A percentile compares a stretch with the other conserved stretches of the same genome.
Conservation (phyloP, 2,329 filamentous ascomycete species). For the Neofusicoccum sp. region DNA sequence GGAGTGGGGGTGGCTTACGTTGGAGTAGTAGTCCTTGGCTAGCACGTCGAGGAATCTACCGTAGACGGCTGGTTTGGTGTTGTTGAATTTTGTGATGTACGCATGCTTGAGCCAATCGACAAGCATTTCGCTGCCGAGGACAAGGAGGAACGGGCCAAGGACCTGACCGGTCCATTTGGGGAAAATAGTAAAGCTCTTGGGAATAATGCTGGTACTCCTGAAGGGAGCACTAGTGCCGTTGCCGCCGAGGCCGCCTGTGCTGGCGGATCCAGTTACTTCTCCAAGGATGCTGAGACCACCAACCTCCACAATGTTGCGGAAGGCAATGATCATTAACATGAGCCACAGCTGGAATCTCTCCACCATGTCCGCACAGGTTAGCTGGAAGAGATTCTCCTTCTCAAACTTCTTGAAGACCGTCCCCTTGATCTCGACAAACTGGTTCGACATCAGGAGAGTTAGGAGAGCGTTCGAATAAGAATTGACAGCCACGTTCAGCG, state of each 20-base stretch:
- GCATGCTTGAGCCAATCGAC: slow-evolving; percentile 97
- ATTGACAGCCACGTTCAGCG: slow-evolving; percentile 95
- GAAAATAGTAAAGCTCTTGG: slow-evolving; percentile 85
- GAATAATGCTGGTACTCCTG: slow-evolving; percentile 72
- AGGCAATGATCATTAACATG: slow-evolving; percentile 93
- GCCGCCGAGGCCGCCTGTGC: slow-evolving; percentile 27
- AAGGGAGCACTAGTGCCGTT: slow-evolving; percentile 57
- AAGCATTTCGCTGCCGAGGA: slow-evolving; percentile 92
- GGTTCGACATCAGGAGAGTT: slow-evolving; percentile 90
- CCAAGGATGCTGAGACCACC: slow-evolving; percentile 67
- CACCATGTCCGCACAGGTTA: slow-evolving; percentile 94
- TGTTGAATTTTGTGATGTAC: slow-evolving; percentile 98
- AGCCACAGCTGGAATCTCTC: slow-evolving; percentile 97
- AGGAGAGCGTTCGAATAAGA: slow-evolving; percentile 95
- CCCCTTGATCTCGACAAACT: slow-evolving; percentile 98
- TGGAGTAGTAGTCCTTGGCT: slow-evolving; percentile 96
- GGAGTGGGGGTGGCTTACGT: slow-evolving; percentile 54
- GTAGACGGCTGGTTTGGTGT: slow-evolving; percentile 88
- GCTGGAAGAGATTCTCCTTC: slow-evolving; percentile 94
- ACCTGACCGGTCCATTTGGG: slow-evolving; percentile 87
- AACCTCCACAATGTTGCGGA: slow-evolving; percentile 94
- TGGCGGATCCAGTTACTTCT: slow-evolving; percentile 26
- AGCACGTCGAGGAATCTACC: slow-evolving; percentile 86
- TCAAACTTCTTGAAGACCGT: slow-evolving; percentile 99
- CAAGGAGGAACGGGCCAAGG: slow-evolving; percentile 86